phyloP scores from a whole-genome alignment of 352 stramenopile genomes.

The Pythium folliculosum region DNA sequence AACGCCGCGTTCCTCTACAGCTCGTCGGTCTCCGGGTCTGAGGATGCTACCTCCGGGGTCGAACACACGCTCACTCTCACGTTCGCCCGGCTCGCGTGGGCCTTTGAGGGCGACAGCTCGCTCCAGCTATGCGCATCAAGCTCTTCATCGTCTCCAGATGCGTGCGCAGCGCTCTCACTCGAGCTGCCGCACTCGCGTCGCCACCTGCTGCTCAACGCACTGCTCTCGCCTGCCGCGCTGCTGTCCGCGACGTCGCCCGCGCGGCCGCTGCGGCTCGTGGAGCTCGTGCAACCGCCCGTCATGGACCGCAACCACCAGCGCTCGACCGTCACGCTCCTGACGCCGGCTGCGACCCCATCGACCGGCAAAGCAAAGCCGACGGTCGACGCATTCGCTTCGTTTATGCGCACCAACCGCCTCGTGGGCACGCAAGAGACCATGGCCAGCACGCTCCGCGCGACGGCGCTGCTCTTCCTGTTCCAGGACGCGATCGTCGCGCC shows the following conservation, averaged over 20 bases:
- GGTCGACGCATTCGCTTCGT: constrained; percentile 1
- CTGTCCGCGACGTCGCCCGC: constrained; percentile 16
- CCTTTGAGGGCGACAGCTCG: background rate
- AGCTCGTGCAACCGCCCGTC: constrained; percentile 39
- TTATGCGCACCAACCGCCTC: constrained; percentile 27
- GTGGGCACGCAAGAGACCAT: constrained; percentile 29
- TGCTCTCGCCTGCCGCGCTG: constrained; percentile 24
- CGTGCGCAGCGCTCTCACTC: constrained; percentile 13
- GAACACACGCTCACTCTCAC: constrained; percentile 8
- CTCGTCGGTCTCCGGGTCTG: background rate
- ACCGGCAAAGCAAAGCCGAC: background rate
- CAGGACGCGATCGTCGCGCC: constrained; percentile 43
- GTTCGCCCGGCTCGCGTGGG: constrained; percentile 22
- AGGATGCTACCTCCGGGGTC: too few relatives aligned
- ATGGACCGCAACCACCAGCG: background rate
- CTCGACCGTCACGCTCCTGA: background rate
- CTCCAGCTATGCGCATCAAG: background rate
- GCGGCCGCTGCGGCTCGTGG: constrained; percentile 35
- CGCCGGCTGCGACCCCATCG: background rate
- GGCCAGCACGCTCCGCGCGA: constrained; percentile 42
- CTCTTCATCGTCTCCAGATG: background rate
- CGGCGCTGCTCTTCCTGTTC: constrained; percentile 56
- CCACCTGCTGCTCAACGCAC: constrained; percentile 35
- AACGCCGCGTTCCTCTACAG: constrained; percentile 11
- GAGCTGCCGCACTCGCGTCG: constrained; percentile 31